A percentile compares a stretch with the other conserved stretches of the same genome.
Evolutionary conservation across 169 alveolate species (phyloP).

Genomic region (Cyclospora cayetanensis): DNA sequence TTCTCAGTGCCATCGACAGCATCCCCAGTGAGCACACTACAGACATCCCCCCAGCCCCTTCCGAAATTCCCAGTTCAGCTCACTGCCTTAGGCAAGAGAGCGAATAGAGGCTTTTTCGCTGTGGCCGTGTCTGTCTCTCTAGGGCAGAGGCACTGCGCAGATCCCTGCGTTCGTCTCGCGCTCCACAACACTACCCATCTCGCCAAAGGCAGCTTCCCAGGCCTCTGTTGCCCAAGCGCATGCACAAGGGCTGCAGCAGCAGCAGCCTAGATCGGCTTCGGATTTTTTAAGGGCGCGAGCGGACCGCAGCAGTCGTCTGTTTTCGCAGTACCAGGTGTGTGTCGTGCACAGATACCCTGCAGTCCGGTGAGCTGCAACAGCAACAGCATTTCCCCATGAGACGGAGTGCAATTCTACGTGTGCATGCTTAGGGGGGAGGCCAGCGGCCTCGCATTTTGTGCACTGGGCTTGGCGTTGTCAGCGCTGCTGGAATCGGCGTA

Average conservation of each 20-base stretch:
- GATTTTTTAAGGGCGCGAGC: background rate
- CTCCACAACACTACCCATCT: background rate
- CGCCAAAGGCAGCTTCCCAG: background rate
- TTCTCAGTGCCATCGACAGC: conserved; percentile 3
- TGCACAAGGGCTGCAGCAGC: conserved; percentile 28
- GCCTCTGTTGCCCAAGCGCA: background rate
- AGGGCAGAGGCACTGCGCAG: background rate
- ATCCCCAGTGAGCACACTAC: background rate
- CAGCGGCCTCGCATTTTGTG: conserved; percentile 77
- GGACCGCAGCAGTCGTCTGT: conserved; percentile 12
- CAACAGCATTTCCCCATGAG: background rate
- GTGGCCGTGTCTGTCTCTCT: background rate
- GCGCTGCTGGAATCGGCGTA: conserved; percentile 79
- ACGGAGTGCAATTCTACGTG: no score
- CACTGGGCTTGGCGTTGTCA: conserved; percentile 80
- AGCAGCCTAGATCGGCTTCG: background rate
- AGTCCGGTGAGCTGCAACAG: background rate
- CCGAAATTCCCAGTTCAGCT: background rate
- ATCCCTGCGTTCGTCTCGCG: background rate
- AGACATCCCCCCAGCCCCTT: background rate
- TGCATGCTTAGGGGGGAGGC: background rate
- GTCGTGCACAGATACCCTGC: background rate
- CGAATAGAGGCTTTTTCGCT: background rate
- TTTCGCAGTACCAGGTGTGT: background rate
- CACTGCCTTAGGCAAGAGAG: background rate